Evolutionary conservation across 495 filamentous ascomycete genomes (phyloP), one percentile per base, ranked within the genome.

Genomic region (Tuber indicum): DNA sequence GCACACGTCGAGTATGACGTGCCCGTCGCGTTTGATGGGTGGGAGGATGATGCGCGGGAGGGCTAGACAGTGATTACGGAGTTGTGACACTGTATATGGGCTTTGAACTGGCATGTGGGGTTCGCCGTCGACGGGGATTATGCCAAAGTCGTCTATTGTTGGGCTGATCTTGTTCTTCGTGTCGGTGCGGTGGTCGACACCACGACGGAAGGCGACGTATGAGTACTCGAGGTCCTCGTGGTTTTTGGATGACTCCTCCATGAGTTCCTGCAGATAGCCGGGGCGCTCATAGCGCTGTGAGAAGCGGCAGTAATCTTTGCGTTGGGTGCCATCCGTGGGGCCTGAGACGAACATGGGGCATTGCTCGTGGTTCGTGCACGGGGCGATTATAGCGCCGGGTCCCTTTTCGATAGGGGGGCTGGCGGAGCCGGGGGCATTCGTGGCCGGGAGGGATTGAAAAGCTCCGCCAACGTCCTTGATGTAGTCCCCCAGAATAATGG

Each of bases 221-320:
- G 92, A 96, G 86, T 92, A 99, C 76, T 91, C 86, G 74, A 98
- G 86, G 82, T 99, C 94, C 80, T 97, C 96, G 82, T 96, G 93
- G 82, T 97, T 98, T 46, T 88, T 88, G 8, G 79, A 71, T 70
- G 84, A 87, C 14, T 88, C 89, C 6, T 90, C 90, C 42, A 96
- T 85, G 26, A 98, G 88, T 58, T 90, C 88, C 83, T 98, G 96
- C 46, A 97, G 85, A 85, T 93, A 98, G 0, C 85, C 83, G 0
- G 96, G 96, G 0, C 96, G 89, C 72, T 94, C 91, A 84, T 91
- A 99, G 69, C 96, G 89, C 84, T 99, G 96, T 74, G 85, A 86
- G 84, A 99, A 99, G 84, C 92, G 92, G 84, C 96, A 99, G 81
- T 90, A 96, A 81, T 99, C 96, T 80, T 91, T 92, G 79, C 96